Percentiles rank a stretch among this genome's conserved stretches.
Evolutionary conservation across 768 basidiomycete species (phyloP).

Genomic region (Rhizopogon vesiculosus): DNA sequence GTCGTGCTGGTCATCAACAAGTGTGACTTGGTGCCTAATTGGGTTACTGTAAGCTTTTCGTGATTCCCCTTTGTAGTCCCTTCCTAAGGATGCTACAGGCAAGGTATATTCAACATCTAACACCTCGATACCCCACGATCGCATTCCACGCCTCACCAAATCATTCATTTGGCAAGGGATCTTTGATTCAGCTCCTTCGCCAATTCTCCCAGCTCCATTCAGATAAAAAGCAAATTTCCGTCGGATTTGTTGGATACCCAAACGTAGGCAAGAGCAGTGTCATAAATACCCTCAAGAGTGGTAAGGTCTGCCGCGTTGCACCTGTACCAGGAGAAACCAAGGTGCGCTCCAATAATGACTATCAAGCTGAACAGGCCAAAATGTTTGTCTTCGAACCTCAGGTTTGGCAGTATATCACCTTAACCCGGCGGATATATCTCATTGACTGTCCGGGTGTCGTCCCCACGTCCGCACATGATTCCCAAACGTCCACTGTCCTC

Average conservation of each 20-base stretch:
- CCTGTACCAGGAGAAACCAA: slow-evolving; percentile 99
- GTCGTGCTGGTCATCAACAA: slow-evolving; percentile 97
- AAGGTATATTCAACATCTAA: slow-evolving; percentile 93
- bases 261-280: slow-evolving; percentile 98
- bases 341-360: slow-evolving; percentile 19
- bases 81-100: slow-evolving; percentile 45
- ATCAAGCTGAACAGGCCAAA: neutral
- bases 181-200: slow-evolving; percentile 92
- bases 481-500: slow-evolving; percentile 86
- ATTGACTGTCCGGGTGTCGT: slow-evolving; percentile 99
- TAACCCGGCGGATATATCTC: slow-evolving; percentile 94
- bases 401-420: slow-evolving; percentile 99
- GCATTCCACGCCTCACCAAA: slow-evolving; percentile 99
- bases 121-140: slow-evolving; percentile 91
- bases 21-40: slow-evolving; percentile 96
- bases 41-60: slow-evolving; percentile 81
- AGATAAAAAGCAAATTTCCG: slow-evolving; percentile 99
- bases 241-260: slow-evolving; percentile 97
- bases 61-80: neutral
- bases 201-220: slow-evolving; percentile 97
- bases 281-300: slow-evolving; percentile 97
- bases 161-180: slow-evolving; percentile 98
- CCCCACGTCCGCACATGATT: slow-evolving; percentile 87
- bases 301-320: slow-evolving; percentile 95
- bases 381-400: slow-evolving; percentile 7